phyloP scores from a whole-genome alignment of 176 grass and related monocot species.

The Bothriochloa decipiens region DNA sequence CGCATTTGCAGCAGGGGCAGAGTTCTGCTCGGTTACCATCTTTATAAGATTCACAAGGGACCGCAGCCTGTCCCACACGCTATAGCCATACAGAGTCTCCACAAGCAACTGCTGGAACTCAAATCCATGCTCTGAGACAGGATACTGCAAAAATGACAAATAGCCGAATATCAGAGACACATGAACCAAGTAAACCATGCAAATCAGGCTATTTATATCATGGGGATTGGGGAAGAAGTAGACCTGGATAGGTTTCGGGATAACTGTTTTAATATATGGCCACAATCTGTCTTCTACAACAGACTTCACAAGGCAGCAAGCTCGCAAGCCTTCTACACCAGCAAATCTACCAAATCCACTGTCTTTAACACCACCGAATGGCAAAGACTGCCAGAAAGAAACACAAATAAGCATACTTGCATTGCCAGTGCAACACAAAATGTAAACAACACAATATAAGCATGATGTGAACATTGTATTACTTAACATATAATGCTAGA shows the following conservation, averaged over 20 bases:
- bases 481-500: not conserved
- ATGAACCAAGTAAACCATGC: slow-evolving; percentile 6
- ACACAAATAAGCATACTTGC: slow-evolving; percentile 6
- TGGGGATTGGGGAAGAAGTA: not conserved
- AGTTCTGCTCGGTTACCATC: slow-evolving; percentile 72
- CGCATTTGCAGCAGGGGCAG: slow-evolving; percentile 22
- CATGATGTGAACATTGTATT: not conserved
- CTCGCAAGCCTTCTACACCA: slow-evolving; percentile 82
- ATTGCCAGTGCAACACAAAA: slow-evolving; percentile 30
- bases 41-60: slow-evolving; percentile 74
- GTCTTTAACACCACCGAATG: slow-evolving; percentile 96
- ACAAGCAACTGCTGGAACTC: slow-evolving; percentile 90
- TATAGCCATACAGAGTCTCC: slow-evolving; percentile 79
- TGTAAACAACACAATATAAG: not conserved
- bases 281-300: slow-evolving; percentile 96
- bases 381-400: slow-evolving; percentile 68
- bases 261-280: slow-evolving; percentile 90
- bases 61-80: slow-evolving; percentile 82
- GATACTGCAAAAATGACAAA: slow-evolving; percentile 62
- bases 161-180: slow-evolving; percentile 18
- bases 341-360: slow-evolving; percentile 98
- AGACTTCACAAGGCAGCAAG: slow-evolving; percentile 93
- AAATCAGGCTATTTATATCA: not conserved
- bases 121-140: slow-evolving; percentile 83
- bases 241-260: slow-evolving; percentile 98